phyloP scores from a whole-genome alignment of 2,329 filamentous ascomycete genomes.

The Sordariomycetes sp. region DNA sequence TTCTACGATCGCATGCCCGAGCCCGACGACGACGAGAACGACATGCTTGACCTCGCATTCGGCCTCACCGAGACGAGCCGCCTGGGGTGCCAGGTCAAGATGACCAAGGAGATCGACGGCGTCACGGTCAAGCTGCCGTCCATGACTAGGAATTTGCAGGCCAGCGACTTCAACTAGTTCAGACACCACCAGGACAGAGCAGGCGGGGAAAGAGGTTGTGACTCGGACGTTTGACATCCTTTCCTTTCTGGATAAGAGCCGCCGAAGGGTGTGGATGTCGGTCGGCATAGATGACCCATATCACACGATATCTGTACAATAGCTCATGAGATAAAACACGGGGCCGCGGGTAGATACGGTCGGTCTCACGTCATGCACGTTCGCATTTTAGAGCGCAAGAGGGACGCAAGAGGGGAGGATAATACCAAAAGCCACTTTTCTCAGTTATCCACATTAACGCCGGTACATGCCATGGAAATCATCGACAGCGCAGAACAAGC shows the following conservation, averaged over 20 bases:
- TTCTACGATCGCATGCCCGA: conserved; percentile 69
- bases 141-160: conserved; percentile 94
- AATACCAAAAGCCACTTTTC: background rate
- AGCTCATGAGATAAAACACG: background rate
- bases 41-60: conserved; percentile 86
- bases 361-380: background rate
- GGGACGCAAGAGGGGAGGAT: background rate
- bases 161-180: conserved; percentile 64
- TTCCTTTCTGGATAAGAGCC: background rate
- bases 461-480: background rate
- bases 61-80: conserved; percentile 75
- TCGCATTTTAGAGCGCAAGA: background rate
- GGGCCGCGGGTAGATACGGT: background rate
- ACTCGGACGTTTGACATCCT: background rate
- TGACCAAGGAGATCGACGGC: conserved; percentile 83
- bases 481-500: background rate
- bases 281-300: background rate
- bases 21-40: conserved; percentile 70
- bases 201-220: background rate
- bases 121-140: conserved; percentile 72
- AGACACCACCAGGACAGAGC: background rate
- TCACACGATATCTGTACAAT: background rate
- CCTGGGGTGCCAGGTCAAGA: conserved; percentile 80
- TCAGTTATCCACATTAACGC: background rate
- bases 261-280: background rate